A percentile compares a stretch with the other conserved stretches of the same genome.
Evolutionary conservation across 139 green algal species (phyloP).

Genomic region (Protoeuglena noctilucae): DNA sequence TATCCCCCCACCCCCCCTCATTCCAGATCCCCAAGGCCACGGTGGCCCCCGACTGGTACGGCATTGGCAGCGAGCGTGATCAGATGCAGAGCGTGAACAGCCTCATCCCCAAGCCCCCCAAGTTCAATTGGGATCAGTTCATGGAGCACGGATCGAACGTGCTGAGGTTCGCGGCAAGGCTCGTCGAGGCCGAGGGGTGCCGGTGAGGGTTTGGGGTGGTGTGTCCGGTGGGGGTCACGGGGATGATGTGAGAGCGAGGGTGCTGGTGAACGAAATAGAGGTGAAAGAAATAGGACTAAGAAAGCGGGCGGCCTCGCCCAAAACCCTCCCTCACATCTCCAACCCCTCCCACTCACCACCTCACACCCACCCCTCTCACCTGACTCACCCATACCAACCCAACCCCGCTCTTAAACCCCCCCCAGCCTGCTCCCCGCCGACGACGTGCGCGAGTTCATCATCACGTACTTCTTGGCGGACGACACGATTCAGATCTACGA

Average conservation of each 20-base stretch:
- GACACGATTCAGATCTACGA: constrained; percentile 26
- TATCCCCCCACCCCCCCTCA: neutral
- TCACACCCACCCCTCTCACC: neutral
- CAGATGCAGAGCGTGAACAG: constrained; percentile 16
- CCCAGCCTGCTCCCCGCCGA: neutral
- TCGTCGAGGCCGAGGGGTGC: constrained; percentile 2
- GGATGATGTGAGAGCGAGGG: too few relatives aligned
- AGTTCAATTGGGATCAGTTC: constrained; percentile 11
- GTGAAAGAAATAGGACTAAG: neutral
- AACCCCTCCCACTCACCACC: neutral
- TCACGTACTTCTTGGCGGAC: constrained; percentile 19
- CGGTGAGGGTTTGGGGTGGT: too few relatives aligned
- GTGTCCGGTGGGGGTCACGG: too few relatives aligned
- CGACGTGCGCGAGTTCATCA: constrained; percentile 16
- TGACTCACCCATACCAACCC: too few relatives aligned
- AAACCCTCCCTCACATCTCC: neutral
- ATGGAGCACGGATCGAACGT: constrained; percentile 6
- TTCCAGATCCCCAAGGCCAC: neutral
- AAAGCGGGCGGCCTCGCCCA: neutral
- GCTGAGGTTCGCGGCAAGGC: constrained; percentile 9
- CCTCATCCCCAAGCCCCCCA: constrained; percentile 19
- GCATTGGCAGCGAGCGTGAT: constrained; percentile 3
- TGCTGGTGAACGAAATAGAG: neutral
- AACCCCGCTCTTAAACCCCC: too few relatives aligned
- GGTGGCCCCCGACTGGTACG: neutral